Evolutionary conservation across 495 filamentous ascomycete species (phyloP).

Genomic region (Penicillium daleae): DNA sequence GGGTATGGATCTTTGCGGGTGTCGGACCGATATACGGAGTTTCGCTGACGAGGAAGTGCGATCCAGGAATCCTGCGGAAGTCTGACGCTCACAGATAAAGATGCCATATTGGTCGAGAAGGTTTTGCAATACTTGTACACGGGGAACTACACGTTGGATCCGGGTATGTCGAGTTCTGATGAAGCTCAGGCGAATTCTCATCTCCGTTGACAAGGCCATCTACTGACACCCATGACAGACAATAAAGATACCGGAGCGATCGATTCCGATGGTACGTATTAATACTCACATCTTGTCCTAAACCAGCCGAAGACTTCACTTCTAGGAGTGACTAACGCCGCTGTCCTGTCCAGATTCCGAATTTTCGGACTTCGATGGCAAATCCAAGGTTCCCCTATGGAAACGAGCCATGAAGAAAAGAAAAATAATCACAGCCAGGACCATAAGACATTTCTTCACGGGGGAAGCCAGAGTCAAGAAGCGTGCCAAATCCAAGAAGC

Average conservation of each 20-base stretch:
- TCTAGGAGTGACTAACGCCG: neutral
- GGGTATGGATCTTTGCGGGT: neutral
- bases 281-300: too few species aligned
- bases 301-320: too few species aligned
- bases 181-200: neutral
- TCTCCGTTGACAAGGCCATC: neutral
- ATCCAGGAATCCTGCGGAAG: neutral
- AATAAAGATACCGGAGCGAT: neutral
- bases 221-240: neutral
- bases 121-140: neutral
- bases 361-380: neutral
- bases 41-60: neutral
- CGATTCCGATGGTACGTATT: neutral
- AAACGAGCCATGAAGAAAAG: neutral
- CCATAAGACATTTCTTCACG: neutral
- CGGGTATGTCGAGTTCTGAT: neutral
- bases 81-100: neutral
- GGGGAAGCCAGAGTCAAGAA: neutral
- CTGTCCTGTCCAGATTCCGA: neutral
- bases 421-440: neutral
- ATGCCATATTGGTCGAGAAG: neutral
- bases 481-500: neutral
- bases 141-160: neutral
- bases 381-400: neutral
- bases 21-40: neutral